These are phyloP conservation scores for Pleurotus sapidus DNA, from an alignment of 768 basidiomycete genomes.

Conservation along the genomic window DNA sequence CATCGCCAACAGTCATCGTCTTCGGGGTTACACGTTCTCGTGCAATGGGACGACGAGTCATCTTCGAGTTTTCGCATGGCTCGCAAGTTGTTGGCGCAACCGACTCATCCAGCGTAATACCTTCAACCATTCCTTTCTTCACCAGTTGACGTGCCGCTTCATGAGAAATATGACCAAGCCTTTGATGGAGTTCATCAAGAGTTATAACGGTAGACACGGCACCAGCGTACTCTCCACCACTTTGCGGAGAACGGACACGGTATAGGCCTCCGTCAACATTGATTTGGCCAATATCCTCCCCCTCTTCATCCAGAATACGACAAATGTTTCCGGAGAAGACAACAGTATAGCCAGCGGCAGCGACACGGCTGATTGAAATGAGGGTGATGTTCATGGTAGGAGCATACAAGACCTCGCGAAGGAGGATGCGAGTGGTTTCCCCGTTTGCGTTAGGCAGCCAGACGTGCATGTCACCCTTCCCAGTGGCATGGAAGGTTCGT, in stretches of 20 bases:
- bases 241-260: constrained; percentile 11
- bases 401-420: constrained; percentile 27
- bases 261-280: constrained; percentile 16
- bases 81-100: constrained; percentile 18
- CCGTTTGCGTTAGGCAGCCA: constrained; percentile 19
- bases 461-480: constrained; percentile 27
- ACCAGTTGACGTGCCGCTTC: constrained; percentile 17
- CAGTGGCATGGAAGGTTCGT: constrained; percentile 23
- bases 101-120: constrained; percentile 18
- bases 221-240: constrained; percentile 9
- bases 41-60: constrained; percentile 13
- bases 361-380: constrained; percentile 26
- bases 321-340: constrained; percentile 22
- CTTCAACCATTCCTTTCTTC: constrained; percentile 17
- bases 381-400: constrained; percentile 28
- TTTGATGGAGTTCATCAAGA: constrained; percentile 22
- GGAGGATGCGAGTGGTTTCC: constrained; percentile 16
- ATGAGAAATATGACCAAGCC: constrained; percentile 21
- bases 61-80: constrained; percentile 27
- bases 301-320: constrained; percentile 18
- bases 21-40: constrained; percentile 9
- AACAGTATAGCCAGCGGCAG: constrained; percentile 18
- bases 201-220: constrained; percentile 12
- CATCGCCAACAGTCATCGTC: constrained; percentile 6
- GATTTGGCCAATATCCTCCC: constrained; percentile 16